Base-by-base conservation (phyloP, 306 rosid species). In the Phaseolus lunatus region DNA sequence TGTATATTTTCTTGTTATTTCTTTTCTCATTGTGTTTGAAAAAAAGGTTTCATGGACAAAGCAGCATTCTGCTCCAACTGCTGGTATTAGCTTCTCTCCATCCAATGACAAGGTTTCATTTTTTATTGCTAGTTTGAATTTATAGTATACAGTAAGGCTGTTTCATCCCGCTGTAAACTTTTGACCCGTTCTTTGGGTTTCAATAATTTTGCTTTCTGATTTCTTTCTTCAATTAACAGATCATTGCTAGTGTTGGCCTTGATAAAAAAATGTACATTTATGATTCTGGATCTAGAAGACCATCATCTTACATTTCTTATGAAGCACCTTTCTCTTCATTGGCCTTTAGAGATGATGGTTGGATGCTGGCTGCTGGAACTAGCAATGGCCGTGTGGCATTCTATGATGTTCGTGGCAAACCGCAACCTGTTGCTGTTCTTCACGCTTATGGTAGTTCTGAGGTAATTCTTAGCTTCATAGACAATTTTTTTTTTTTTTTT, bases 21-120 rank as follows among this genome's bases (percentile, higher is more conserved):
- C 52, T 20, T 76, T 48, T 19, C 14, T 67, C 33, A 43, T 11
- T 54, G 10, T 18, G 52, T 39, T 23, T 23, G 14, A 29, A 26
- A 83, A 64, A 26, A 80, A 96, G 99, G 85, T 87, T 65, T 92
- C 99, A 72, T 96, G 99, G 99, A 78, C 81, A 90, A 96, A 92
- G 87, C 99, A 91, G 85, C 99, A 96, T 86, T 93, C 98, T 71
- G 99, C 99, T 24, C 99, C 99, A 62, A 87, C 97, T 79, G 98
- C 98, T 80, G 99, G 97, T 79, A 84, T 93, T 88, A 83, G 98
- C 89, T 92, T 96, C 88, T 96, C 98, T 72, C 96, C 98, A 57
- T 88, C 98, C 83, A 96, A 87, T 80, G 99, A 96, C 88, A 96
- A 96, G 99, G 99, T 96, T 73, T 78, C 70, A 44, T 73, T 81